Evolutionary conservation across 2,329 filamentous ascomycete species (phyloP), one percentile per base, ranked within the genome.

Genomic region (Tolypocladium pustulatum): DNA sequence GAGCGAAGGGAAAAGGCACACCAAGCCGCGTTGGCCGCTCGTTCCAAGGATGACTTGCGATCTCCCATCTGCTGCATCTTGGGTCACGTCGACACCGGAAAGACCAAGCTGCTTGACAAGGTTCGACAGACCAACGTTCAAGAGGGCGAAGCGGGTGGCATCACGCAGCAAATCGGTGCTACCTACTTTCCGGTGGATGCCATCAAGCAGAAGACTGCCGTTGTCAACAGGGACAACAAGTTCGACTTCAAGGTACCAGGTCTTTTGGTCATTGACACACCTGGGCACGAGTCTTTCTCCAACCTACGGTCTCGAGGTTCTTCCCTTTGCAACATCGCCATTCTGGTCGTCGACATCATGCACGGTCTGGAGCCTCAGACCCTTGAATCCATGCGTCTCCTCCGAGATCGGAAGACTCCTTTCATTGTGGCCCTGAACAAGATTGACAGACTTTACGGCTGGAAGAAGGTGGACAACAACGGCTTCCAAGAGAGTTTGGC

Each of bases 61-160:
- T 97, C 94, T 46, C 94, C 94, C 57, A 99, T 99, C 76, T 97
- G 94, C 82, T 97, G 93, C 88, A 99, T 99, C 83, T 85, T 99
- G 64, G 94, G 94, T 69, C 94, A 99, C 84, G 94, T 99, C 84
- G 94, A 99, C 86, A 99, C 95, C 53, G 94, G 94, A 73, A 99
- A 99, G 80, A 99, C 94, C n/a, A 99, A 97, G 79, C 81, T 99
- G 63, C 83, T 99, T 60, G 94, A 99, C 81, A 99, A 99, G 80
- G 90, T 99, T 70, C 89, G 94, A 69, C 91, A 97, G 75, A 97
- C 94, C 59, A 97, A 99, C 71, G 94, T 99, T 40, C 95, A 99
- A 72, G 94, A 97, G 76, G 94, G 94, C 69, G 94, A 99, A 83
- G 95, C 94, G 46, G 95, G 94, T 81, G 94, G 94, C 86, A 99